These are phyloP conservation scores for Arthrobotrys sinensis DNA, from an alignment of 2,329 filamentous ascomycete genomes.

Conservation along the genomic window DNA sequence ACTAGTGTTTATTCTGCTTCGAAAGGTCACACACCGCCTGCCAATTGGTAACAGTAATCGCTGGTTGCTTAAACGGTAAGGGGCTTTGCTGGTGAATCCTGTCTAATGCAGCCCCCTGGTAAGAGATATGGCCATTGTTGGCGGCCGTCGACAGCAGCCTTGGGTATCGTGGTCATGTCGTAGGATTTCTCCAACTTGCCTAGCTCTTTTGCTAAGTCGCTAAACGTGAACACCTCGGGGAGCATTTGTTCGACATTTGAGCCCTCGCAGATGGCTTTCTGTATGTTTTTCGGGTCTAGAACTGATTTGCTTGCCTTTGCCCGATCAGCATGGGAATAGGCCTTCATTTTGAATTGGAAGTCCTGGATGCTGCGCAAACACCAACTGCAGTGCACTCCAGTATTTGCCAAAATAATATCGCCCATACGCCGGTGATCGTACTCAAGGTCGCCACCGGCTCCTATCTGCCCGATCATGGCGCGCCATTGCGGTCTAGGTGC, in stretches of 20 bases:
- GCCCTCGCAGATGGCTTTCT: slow-evolving; percentile 46
- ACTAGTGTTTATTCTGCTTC: background rate
- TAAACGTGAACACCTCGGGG: slow-evolving; percentile 48
- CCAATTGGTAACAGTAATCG: background rate
- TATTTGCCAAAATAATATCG: slow-evolving; percentile 35
- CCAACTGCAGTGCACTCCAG: slow-evolving; percentile 54
- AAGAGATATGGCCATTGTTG: slow-evolving; percentile 47
- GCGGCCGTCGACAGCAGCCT: slow-evolving; percentile 39
- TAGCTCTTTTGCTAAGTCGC: slow-evolving; percentile 40
- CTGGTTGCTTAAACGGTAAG: background rate
- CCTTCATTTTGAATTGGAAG: slow-evolving; percentile 42
- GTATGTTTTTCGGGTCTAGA: slow-evolving; percentile 37
- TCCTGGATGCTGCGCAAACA: slow-evolving; percentile 45
- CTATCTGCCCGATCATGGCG: slow-evolving; percentile 37
- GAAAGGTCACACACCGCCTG: background rate
- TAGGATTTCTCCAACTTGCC: slow-evolving; percentile 44
- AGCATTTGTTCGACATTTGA: slow-evolving; percentile 53
- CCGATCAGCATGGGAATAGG: slow-evolving; percentile 49
- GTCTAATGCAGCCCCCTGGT: slow-evolving; percentile 37
- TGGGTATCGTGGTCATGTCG: slow-evolving; percentile 53
- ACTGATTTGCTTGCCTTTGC: slow-evolving; percentile 36
- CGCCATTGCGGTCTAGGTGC: slow-evolving; percentile 44
- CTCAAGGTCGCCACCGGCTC: slow-evolving; percentile 24
- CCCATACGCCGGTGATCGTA: slow-evolving; percentile 51
- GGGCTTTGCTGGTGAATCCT: slow-evolving; percentile 39